These are phyloP conservation scores for Arabidopsis hybrid DNA, from an alignment of 441 rosid species.

Conservation along the genomic window DNA sequence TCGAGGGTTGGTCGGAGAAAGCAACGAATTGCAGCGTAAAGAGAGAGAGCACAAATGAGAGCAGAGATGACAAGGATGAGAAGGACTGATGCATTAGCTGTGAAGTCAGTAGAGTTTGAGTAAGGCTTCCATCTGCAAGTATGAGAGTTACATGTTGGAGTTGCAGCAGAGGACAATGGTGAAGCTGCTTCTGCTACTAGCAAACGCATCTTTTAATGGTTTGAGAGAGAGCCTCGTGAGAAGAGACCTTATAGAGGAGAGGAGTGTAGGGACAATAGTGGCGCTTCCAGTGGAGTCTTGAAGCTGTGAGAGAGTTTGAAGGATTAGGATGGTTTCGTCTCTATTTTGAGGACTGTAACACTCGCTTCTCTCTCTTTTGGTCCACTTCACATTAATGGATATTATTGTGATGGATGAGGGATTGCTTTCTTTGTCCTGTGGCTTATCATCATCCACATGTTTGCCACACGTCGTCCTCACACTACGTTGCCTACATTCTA, in stretches of 20 bases:
- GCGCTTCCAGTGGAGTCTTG: conserved; percentile 45
- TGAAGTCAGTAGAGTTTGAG: conserved; percentile 54
- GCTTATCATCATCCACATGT: conserved; percentile 49
- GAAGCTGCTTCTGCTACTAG: conserved; percentile 33
- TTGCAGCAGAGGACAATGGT: conserved; percentile 42
- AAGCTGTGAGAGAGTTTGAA: conserved; percentile 31
- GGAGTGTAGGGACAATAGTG: conserved; percentile 33
- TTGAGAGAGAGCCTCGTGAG: conserved; percentile 32
- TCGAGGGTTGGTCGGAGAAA: conserved; percentile 46
- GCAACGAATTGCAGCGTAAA: conserved; percentile 72
- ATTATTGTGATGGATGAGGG: conserved; percentile 35
- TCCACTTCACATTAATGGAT: conserved; percentile 47
- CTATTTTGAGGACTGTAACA: conserved; percentile 34
- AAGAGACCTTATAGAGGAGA: conserved; percentile 33
- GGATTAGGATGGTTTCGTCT: conserved; percentile 43
- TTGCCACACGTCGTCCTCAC: conserved; percentile 42
- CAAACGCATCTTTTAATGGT: conserved; percentile 37
- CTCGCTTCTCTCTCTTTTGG: conserved; percentile 45
- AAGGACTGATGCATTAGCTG: conserved; percentile 58
- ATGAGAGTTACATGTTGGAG: conserved; percentile 55
- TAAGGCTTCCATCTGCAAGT: conserved; percentile 55
- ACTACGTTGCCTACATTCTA: conserved; percentile 44
- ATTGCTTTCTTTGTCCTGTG: conserved; percentile 38
- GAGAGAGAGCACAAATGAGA: conserved; percentile 66
- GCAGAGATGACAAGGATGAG: conserved; percentile 67